Evolutionary conservation across 2,329 filamentous ascomycete species (phyloP).

Genomic region (Plectosphaerella plurivora): DNA sequence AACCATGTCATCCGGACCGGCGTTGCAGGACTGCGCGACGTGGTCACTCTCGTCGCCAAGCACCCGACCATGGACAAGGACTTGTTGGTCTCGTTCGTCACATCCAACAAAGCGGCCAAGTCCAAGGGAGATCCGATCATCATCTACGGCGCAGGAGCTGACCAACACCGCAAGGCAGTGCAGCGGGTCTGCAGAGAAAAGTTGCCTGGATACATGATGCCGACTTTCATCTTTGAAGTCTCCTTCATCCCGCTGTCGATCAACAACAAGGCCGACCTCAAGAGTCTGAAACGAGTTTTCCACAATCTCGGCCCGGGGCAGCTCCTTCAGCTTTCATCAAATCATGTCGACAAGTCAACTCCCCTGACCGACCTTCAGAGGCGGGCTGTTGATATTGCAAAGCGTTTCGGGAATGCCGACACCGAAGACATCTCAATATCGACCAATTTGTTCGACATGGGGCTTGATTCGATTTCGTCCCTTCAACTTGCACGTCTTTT

Average conservation of each 20-base stretch:
- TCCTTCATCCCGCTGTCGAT: constrained; percentile 72
- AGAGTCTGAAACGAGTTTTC: constrained; percentile 64
- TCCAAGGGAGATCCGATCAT: constrained; percentile 15
- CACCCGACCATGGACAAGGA: constrained; percentile 72
- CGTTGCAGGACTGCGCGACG: constrained; percentile 56
- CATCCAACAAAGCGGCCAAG: constrained; percentile 21
- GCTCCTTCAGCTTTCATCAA: constrained; percentile 48
- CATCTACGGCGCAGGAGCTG: constrained; percentile 6
- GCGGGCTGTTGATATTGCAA: not conserved
- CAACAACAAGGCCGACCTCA: constrained; percentile 86
- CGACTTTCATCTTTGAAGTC: constrained; percentile 73
- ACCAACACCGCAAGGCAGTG: constrained; percentile 19
- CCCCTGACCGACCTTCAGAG: not conserved
- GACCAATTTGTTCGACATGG: constrained; percentile 78
- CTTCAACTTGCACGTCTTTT: constrained; percentile 64
- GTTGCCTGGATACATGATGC: constrained; percentile 85
- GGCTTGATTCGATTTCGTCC: constrained; percentile 82
- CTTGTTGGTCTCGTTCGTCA: constrained; percentile 74
- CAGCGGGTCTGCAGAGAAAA: constrained; percentile 56
- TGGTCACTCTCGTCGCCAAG: constrained; percentile 69
- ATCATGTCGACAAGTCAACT: not conserved
- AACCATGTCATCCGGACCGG: constrained; percentile 72
- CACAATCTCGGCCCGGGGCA: constrained; percentile 52
- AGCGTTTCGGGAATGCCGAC: constrained; percentile 10
- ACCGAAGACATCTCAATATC: constrained; percentile 39